Percentiles rank a stretch among this genome's conserved stretches.
Evolutionary conservation across 2,329 filamentous ascomycete species (phyloP).

Genomic region (Fonsecaea monophora): DNA sequence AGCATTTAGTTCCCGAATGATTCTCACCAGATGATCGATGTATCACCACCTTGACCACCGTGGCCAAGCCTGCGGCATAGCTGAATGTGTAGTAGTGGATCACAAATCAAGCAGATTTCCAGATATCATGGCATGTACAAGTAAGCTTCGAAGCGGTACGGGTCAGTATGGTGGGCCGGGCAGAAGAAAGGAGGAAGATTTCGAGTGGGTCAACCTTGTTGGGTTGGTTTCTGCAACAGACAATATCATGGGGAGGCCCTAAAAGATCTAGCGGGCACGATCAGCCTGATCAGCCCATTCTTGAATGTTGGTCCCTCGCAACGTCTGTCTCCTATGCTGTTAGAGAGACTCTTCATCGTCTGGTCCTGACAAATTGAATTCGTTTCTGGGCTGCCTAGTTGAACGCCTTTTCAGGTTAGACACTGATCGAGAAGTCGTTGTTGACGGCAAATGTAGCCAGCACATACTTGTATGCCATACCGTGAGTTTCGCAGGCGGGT

Average conservation of each 20-base stretch:
- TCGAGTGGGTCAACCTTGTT: no score
- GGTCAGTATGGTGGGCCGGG: not conserved
- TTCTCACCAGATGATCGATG: not conserved
- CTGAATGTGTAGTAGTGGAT: not conserved
- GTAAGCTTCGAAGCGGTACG: not conserved
- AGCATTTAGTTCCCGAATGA: not conserved
- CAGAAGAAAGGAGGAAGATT: no score
- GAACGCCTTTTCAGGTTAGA: not conserved
- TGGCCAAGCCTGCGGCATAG: not conserved
- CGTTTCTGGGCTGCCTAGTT: no score
- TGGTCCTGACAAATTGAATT: no score
- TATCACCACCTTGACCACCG: no score
- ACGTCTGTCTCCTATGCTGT: no score
- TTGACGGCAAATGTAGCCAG: not conserved
- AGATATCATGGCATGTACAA: not conserved
- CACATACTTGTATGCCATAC: not conserved
- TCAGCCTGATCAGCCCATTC: no score
- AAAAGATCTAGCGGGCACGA: no score
- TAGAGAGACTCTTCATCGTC: no score
- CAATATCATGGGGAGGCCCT: no score
- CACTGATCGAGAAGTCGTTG: not conserved
- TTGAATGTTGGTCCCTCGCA: no score
- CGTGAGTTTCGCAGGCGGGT: not conserved
- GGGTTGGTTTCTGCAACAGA: no score
- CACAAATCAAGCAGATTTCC: not conserved